Percentiles rank a stretch among this genome's conserved stretches.
Conservation (phyloP, 768 basidiomycete species). For the Lactarius evosmus region DNA sequence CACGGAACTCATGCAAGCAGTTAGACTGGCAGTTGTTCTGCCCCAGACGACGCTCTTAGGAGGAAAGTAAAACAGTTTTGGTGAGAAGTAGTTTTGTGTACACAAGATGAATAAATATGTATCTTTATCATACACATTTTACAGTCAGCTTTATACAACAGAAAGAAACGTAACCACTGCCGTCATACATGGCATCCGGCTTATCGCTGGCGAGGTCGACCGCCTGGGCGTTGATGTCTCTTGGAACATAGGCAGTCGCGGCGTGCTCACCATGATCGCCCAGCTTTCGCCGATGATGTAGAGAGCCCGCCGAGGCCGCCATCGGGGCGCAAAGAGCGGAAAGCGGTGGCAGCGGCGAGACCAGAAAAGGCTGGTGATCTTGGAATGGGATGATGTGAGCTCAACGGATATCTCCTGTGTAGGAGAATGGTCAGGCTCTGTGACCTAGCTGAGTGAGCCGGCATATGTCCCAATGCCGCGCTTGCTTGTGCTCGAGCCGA, state of each 20-base stretch:
- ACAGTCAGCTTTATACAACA: slow-evolving; percentile 49
- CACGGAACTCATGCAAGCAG: no score
- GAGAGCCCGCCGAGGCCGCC: slow-evolving; percentile 41
- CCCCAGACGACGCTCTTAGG: no score
- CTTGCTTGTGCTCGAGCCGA: slow-evolving; percentile 53
- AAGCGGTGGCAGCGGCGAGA: slow-evolving; percentile 41
- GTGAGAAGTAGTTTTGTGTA: no score
- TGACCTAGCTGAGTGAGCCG: slow-evolving; percentile 75
- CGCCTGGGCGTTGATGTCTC: slow-evolving; percentile 52
- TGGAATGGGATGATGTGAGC: slow-evolving; percentile 61
- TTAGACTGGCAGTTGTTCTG: no score
- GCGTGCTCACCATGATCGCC: slow-evolving; percentile 98
- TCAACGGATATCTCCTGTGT: slow-evolving; percentile 58
- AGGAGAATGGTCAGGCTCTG: slow-evolving; percentile 64
- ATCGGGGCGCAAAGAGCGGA: slow-evolving; percentile 58
- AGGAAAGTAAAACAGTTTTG: no score
- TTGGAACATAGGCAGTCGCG: slow-evolving; percentile 88
- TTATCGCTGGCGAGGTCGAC: slow-evolving; percentile 56
- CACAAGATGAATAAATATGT: no score
- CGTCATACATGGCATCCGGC: slow-evolving; percentile 63
- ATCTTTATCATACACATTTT: slow-evolving; percentile 19
- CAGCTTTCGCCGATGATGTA: slow-evolving; percentile 79
- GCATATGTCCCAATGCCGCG: slow-evolving; percentile 66
- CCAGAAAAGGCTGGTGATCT: slow-evolving; percentile 91
- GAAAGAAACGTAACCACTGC: slow-evolving; percentile 71